Evolutionary conservation across 768 basidiomycete genomes (phyloP).

Genomic region (Grammothele lineata): DNA sequence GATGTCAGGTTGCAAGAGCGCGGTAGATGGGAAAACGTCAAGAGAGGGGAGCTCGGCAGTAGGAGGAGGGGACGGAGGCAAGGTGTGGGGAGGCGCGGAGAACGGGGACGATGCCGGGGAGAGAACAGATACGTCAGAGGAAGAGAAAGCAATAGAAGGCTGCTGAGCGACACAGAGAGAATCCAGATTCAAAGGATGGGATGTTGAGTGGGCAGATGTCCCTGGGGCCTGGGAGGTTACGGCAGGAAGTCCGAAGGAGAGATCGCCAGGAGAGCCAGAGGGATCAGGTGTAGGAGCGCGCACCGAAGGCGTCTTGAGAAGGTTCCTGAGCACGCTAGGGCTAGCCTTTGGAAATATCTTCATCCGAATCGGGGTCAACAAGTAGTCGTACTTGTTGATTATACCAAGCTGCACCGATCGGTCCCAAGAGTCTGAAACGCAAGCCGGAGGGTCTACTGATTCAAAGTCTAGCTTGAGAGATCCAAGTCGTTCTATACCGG

Average conservation of each 20-base stretch:
- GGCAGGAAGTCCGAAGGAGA: conserved; percentile 10
- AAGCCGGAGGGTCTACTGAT: too few relatives aligned
- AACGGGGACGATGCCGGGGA: not conserved
- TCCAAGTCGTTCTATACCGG: too few relatives aligned
- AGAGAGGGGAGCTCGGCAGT: conserved; percentile 6
- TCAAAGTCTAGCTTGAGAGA: too few relatives aligned
- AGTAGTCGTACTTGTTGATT: conserved; percentile 7
- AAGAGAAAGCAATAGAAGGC: not conserved
- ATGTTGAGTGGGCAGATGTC: too few relatives aligned
- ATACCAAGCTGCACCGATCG: too few relatives aligned
- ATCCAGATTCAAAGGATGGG: too few relatives aligned
- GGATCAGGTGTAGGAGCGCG: too few relatives aligned
- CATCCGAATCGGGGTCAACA: conserved; percentile 11
- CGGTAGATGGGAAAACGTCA: not conserved
- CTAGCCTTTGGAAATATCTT: conserved; percentile 12
- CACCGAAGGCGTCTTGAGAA: conserved; percentile 10
- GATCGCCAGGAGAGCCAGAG: too few relatives aligned
- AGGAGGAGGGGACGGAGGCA: conserved; percentile 9
- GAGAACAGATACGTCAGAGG: too few relatives aligned
- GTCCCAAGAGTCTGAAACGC: too few relatives aligned
- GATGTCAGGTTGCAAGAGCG: not conserved
- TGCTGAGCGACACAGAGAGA: not conserved
- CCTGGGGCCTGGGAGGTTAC: too few relatives aligned
- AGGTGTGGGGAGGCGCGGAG: not conserved
- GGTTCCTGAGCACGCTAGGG: conserved; percentile 4